Evolutionary conservation across 768 basidiomycete genomes (phyloP), one percentile per base, ranked within the genome.

Genomic region (Trametes cingulata): DNA sequence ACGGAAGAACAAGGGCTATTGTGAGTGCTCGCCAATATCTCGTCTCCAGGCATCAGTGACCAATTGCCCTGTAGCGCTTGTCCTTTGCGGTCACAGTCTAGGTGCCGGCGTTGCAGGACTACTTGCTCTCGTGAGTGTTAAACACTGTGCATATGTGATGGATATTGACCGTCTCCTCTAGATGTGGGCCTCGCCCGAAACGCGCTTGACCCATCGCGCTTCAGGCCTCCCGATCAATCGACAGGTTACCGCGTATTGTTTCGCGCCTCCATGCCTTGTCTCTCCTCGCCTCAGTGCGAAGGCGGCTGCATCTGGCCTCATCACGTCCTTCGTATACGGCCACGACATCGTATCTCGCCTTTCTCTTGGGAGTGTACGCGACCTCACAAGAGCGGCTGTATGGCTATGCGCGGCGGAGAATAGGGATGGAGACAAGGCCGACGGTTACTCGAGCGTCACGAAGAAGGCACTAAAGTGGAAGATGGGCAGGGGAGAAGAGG

Each of bases 181-280:
- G 91, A 88, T 90, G 83, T 94, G 91, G 91, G 89, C 91, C 0
- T 89, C 92, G 69, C 89, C 90, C 19, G 80, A 75, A 62, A 93
- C 87, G 1, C 91, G 91, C 63, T 76, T 87, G 41, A 94, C 83
- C 7, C 76, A 80, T 37, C 75, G 78, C 45, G 83, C 86, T 27
- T 88, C 88, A 61, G 90, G 90, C 7, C 78, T 93, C 14, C 90
- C 91, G 12, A 74, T 78, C 14, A 82, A 82, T 53, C 78, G 90
- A 40, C 77, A 81, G 35, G 87, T 91, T 13, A 84, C 84, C 24
- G 89, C 87, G 1, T 93, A 89, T 68, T 88, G 87, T 67, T 88
- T 91, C 70, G 91, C 84, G 20, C 90, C 91, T 42, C 91, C 91
- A 82, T 92, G 88, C 52, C 74, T 92, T 12, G 76, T 81, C 24